These are phyloP conservation scores for Pseudozyma tsukubaensis DNA, from an alignment of 1,284 basidiomycete genomes.

Conservation along the genomic window DNA sequence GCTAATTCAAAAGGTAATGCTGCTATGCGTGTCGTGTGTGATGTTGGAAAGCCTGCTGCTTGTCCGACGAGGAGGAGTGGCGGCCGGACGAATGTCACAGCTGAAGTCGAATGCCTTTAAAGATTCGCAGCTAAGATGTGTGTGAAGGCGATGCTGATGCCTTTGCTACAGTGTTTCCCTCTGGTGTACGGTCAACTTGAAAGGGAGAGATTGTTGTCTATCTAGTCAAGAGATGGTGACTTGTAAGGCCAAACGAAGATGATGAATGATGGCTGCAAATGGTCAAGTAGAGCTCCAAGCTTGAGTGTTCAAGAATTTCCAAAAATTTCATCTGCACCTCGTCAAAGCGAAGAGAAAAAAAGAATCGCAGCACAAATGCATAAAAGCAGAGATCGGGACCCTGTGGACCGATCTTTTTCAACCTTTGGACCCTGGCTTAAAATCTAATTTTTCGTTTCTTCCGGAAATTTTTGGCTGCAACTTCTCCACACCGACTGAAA, in stretches of 20 bases:
- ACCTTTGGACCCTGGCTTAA: constrained; percentile 18
- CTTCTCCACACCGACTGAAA: constrained; percentile 26
- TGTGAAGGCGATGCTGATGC: no score
- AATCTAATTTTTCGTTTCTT: constrained; percentile 10
- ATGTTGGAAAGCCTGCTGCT: neutral
- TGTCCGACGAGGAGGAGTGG: no score
- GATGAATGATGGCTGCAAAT: neutral
- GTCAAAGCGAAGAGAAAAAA: constrained; percentile 9
- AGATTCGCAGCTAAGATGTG: no score
- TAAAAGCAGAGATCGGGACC: constrained; percentile 20
- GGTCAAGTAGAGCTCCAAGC: neutral
- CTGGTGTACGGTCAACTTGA: no score
- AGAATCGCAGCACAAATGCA: constrained; percentile 6
- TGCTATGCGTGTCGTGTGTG: neutral
- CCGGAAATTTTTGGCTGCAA: constrained; percentile 26
- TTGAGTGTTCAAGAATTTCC: constrained; percentile 4
- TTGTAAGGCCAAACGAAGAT: neutral
- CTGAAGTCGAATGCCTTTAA: no score
- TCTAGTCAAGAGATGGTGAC: neutral
- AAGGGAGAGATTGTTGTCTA: no score
- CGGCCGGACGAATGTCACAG: no score
- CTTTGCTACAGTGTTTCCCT: no score
- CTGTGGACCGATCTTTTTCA: constrained; percentile 4
- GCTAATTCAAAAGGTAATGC: no score
- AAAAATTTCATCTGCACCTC: constrained; percentile 23